These are phyloP conservation scores for Mortierella sp. DNA, from an alignment of 371 early-diverging fungal species.

Conservation along the genomic window DNA sequence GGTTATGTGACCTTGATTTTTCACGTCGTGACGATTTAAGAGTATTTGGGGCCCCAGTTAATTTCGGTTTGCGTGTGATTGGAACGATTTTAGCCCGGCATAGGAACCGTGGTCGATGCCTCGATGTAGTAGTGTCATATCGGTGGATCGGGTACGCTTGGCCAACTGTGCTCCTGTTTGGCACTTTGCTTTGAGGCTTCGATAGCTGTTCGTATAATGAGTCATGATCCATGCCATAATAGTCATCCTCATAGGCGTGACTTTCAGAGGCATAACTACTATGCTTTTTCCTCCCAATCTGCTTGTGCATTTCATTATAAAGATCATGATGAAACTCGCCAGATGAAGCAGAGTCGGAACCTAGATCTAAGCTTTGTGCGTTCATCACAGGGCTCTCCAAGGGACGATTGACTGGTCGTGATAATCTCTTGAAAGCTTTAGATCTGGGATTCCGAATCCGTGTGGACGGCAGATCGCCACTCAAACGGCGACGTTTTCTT, in stretches of 20 bases:
- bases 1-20: not conserved
- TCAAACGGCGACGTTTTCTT: conserved; percentile 27
- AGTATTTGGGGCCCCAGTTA: not conserved
- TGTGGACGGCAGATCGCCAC: conserved; percentile 3
- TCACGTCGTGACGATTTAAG: not conserved
- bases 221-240: not conserved
- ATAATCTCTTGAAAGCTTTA: not conserved
- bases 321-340: not conserved
- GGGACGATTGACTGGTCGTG: not conserved
- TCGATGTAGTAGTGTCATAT: conserved; percentile 1
- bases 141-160: not conserved
- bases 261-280: not conserved
- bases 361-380: not conserved
- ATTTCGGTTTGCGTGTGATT: not conserved
- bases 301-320: not conserved
- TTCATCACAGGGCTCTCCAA: no score
- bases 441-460: conserved; percentile 6
- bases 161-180: not conserved
- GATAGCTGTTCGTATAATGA: not conserved
- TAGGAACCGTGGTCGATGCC: not conserved
- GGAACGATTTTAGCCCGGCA: conserved; percentile 9
- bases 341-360: conserved; percentile 2
- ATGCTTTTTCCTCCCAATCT: not conserved
- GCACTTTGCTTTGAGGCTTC: no score
- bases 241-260: not conserved